Evolutionary conservation across 2,329 filamentous ascomycete species (phyloP), one percentile per base, ranked within the genome.

Genomic region (Xylariaceae sp.): DNA sequence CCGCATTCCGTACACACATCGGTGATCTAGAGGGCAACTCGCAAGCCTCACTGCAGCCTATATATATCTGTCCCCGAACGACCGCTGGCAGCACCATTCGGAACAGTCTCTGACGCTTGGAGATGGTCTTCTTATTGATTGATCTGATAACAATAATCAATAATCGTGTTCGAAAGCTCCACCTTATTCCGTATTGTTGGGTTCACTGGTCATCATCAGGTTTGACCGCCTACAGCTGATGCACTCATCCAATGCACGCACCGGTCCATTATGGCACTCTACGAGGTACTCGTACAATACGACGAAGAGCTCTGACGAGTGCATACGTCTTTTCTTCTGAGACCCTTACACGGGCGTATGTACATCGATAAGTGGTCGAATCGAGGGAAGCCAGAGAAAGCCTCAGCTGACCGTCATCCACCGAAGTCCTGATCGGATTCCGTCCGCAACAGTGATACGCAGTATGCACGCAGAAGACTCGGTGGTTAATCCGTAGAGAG

Each of bases 161-260:
- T 39, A 37, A 34, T 47, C 23, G 30, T 37, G 30, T 10, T 23
- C 34, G 54, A 18, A 45, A 37, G 49, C 13, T 34, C 49, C 47
- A 13, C 37, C 17, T 37, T 30, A 30, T 30, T 30, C 23, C 42
- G 37, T 44, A 15, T 34, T 42, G 47, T 55, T 51, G 34, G 49
- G 39, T 34, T 47, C 23, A 17, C 55, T 42, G 30, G 18, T 44
- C 42, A 49, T 50, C 35, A 34, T 62, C 42, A 48, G 62, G 57
- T 58, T 58, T 60, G 59, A 62, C 59, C 62, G 56, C 59, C 54
- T 57, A 47, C 56, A 57, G 23, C 35, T 53, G 13, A 37, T 55
- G 47, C 45, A 55, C 52, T 39, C 50, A 13, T 53, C 53, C 47
- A 42, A 53, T 55, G 49, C 58, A 60, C 58, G 57, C 52, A 49